Percentiles rank a stretch among this genome's conserved stretches.
Conservation (phyloP, 2,329 filamentous ascomycete genomes). For the Cladosporium halotolerans region DNA sequence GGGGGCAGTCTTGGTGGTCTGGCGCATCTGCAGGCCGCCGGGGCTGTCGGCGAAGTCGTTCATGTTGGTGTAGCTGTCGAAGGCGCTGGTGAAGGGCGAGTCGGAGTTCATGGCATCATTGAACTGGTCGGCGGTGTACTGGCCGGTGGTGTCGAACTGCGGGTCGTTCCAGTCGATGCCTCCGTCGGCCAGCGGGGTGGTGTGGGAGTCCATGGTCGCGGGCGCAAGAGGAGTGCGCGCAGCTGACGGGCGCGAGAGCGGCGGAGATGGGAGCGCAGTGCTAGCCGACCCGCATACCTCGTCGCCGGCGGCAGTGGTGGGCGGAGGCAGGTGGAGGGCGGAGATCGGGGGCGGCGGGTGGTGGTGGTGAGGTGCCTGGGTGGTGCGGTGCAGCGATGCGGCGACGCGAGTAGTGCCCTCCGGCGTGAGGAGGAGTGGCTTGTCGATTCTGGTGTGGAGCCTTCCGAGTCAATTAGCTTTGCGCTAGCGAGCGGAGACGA, state of each 20-base stretch:
- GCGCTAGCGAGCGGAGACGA: slow-evolving; percentile 6
- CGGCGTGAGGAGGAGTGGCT: slow-evolving; percentile 1
- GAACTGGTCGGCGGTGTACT: slow-evolving; percentile 15
- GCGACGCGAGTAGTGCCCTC: neutral
- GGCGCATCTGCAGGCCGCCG: slow-evolving; percentile 19
- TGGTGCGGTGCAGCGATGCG: neutral
- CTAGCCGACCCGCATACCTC: slow-evolving; percentile 8
- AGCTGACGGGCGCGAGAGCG: slow-evolving; percentile 24
- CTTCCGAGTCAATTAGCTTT: slow-evolving; percentile 9
- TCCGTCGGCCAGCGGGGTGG: slow-evolving; percentile 12
- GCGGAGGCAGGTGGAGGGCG: neutral
- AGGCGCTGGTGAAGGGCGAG: slow-evolving; percentile 16
- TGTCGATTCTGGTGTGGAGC: slow-evolving; percentile 8
- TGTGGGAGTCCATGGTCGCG: slow-evolving; percentile 36
- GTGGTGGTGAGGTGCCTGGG: neutral
- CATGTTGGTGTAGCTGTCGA: slow-evolving; percentile 20
- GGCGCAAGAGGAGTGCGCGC: slow-evolving; percentile 46
- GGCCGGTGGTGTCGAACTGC: slow-evolving; percentile 17
- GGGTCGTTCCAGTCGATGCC: slow-evolving; percentile 25
- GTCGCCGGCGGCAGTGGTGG: neutral
- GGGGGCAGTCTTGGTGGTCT: slow-evolving; percentile 24
- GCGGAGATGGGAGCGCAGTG: slow-evolving; percentile 2
- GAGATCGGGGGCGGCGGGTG: neutral
- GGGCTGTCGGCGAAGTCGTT: slow-evolving; percentile 20
- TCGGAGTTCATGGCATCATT: slow-evolving; percentile 20